phyloP scores from a whole-genome alignment of 805 yeast species.

The Hanseniaspora pseudoguilliermondii region DNA sequence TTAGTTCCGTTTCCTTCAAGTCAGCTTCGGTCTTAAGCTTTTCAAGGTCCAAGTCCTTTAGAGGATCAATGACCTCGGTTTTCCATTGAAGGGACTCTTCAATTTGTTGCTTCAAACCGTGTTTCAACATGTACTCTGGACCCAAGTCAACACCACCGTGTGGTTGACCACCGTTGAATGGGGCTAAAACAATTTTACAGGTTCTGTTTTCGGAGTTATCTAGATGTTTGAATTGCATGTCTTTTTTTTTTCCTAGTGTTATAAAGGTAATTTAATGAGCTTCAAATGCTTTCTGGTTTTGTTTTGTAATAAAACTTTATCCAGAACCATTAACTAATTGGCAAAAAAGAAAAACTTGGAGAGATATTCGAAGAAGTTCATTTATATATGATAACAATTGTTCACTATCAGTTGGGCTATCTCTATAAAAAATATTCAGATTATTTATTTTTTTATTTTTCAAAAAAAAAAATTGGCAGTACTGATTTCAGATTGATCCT shows the following conservation, averaged over 20 bases:
- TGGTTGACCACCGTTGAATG: slow-evolving; percentile 93
- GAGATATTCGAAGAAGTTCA: no score
- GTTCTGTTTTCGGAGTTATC: slow-evolving; percentile 26
- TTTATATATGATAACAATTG: no score
- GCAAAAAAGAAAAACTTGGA: no score
- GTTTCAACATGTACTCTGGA: slow-evolving; percentile 64
- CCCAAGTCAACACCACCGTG: slow-evolving; percentile 89
- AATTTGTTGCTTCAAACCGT: slow-evolving; percentile 56
- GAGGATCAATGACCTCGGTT: slow-evolving; percentile 40
- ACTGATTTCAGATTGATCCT: neutral
- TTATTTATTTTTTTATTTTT: no score
- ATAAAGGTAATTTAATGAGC: neutral
- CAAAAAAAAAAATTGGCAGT: no score
- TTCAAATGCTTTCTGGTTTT: neutral
- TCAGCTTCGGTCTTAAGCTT: slow-evolving; percentile 23
- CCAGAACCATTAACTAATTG: no score
- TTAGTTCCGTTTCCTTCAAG: slow-evolving; percentile 31
- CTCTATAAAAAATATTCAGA: no score
- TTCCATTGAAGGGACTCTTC: slow-evolving; percentile 58
- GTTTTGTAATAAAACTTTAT: neutral
- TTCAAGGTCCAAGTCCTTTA: slow-evolving; percentile 37
- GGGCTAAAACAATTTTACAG: slow-evolving; percentile 70
- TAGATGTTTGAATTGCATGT: slow-evolving; percentile 20
- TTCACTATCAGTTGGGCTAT: no score
- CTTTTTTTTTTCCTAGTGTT: neutral